Base-by-base conservation (phyloP, 2,329 filamentous ascomycete genomes). In the Fusarium ambrosium region DNA sequence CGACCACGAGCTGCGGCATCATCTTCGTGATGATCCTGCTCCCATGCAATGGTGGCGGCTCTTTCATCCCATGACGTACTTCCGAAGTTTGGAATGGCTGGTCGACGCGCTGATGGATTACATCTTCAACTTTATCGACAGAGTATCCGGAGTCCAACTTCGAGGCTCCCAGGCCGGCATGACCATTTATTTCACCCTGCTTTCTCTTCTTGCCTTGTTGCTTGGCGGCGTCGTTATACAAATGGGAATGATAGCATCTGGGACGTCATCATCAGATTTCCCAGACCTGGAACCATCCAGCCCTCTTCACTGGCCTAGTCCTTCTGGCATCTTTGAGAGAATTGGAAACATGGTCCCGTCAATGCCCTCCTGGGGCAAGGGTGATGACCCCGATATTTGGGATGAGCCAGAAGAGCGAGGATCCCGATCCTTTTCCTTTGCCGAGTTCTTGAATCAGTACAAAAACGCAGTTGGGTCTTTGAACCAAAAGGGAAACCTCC, bases 21-120 rank as follows among this genome's bases (percentile, higher is more conserved):
- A 56, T 10, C 60, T 73, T 4, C 64, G 56, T 10, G 51, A 70
- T 18, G 22, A 70, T 16, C 72, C 66, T 4, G 69, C 55, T 4
- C 69, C 67, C 14, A 60, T 66, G 22, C 66, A 78, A 37, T 80
- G 79, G 74, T 75, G 76, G 71, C 75, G 75, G 20, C 68, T 83
- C 4, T 58, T 82, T 5, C 78, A 82, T 32, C 82, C 82, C 0
- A 72, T 77, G 65, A 82, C 80, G 6, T 83, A 83, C 34, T 7
- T 82, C 2, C 64, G 78, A 20, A 71, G 74, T 5, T 14, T 80
- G 18, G 68, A 66, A 18, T 81, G 79, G 79, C 9, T 78, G 7
- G 43, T 79, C 16, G 74, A 77, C 18, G 58, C 48, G 18, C 58
- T 72, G 24, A 73, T 78, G 63, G 73, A 81, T 39, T 61, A 64